These are phyloP conservation scores for Lactifluus hygrophoroides DNA, from an alignment of 768 basidiomycete species.

Conservation along the genomic window DNA sequence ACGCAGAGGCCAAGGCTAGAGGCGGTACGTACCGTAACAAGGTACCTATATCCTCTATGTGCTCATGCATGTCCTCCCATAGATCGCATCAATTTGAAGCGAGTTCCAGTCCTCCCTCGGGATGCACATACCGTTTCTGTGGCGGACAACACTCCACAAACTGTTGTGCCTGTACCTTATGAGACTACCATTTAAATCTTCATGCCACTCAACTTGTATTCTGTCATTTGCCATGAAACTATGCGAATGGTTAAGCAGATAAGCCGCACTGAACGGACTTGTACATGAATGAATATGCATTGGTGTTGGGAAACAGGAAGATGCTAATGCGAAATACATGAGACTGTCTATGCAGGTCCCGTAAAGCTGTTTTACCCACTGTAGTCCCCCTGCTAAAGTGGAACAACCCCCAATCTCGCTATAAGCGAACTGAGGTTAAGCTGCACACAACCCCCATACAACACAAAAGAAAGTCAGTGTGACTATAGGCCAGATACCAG, in stretches of 20 bases:
- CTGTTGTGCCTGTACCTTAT: constrained; percentile 87
- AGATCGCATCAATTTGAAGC: constrained; percentile 82
- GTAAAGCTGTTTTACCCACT: background rate
- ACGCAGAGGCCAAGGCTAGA: constrained; percentile 80
- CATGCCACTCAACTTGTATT: background rate
- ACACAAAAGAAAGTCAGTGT: constrained; percentile 6
- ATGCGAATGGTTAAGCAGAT: background rate
- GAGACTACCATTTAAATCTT: constrained; percentile 84
- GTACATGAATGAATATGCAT: background rate
- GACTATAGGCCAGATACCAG: constrained; percentile 7
- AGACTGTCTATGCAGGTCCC: background rate
- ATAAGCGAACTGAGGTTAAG: background rate
- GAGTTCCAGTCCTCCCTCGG: constrained; percentile 77
- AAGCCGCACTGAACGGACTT: background rate
- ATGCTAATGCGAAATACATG: background rate
- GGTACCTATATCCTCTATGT: background rate
- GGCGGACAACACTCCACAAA: constrained; percentile 76
- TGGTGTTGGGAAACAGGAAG: background rate
- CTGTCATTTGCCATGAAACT: constrained; percentile 3
- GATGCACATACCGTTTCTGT: constrained; percentile 67
- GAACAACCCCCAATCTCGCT: background rate
- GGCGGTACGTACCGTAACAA: constrained; percentile 53
- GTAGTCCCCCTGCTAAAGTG: background rate
- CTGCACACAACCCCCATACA: background rate
- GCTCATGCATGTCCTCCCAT: background rate